phyloP scores from a whole-genome alignment of 1,284 basidiomycete genomes.

The Cryptococcus sp. region DNA sequence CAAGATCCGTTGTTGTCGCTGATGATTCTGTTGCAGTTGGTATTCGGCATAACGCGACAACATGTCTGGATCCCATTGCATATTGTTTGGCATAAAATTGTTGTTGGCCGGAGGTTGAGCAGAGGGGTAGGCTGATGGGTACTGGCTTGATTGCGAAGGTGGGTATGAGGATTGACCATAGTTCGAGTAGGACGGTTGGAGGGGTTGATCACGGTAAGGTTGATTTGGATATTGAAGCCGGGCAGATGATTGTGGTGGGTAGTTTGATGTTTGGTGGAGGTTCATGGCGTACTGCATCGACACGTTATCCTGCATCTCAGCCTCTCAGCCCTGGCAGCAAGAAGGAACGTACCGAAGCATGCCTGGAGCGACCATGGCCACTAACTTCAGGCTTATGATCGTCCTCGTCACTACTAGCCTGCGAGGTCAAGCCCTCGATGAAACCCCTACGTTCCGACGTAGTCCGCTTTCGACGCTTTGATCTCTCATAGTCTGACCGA shows the following conservation, averaged over 20 bases:
- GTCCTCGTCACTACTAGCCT: slow-evolving; percentile 11
- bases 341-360: slow-evolving; percentile 3
- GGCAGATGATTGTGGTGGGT: slow-evolving; percentile 1
- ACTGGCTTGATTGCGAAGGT: not conserved
- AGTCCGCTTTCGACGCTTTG: slow-evolving; percentile 5
- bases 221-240: not conserved
- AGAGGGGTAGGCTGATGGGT: not conserved
- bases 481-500: not conserved
- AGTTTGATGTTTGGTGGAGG: slow-evolving; percentile 13
- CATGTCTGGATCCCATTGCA: slow-evolving; percentile 33
- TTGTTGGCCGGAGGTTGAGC: not conserved
- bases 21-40: slow-evolving; percentile 45
- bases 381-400: slow-evolving; percentile 1
- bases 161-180: not conserved
- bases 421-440: slow-evolving; percentile 27
- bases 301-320: slow-evolving; percentile 8
- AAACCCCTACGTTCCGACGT: slow-evolving; percentile 21
- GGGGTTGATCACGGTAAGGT: not conserved
- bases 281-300: slow-evolving; percentile 24
- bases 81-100: slow-evolving; percentile 4
- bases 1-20: slow-evolving; percentile 38
- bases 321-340: not conserved
- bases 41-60: slow-evolving; percentile 42
- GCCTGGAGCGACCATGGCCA: not conserved
- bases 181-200: not conserved